phyloP scores from a whole-genome alignment of 371 early-diverging fungal genomes.

The Mucor ambiguus region DNA sequence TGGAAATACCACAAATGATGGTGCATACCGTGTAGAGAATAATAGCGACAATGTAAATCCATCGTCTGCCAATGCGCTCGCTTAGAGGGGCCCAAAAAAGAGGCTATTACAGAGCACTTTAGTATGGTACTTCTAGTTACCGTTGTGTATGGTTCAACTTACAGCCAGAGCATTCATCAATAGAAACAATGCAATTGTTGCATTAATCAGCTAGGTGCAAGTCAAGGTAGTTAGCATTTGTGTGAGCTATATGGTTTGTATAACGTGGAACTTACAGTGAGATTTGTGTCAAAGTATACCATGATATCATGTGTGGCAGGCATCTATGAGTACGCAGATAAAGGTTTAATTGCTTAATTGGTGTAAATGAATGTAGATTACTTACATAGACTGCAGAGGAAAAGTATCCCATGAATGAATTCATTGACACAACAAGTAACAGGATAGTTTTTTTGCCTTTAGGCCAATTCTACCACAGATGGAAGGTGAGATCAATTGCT shows the following conservation, averaged over 20 bases:
- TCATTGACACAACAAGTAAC: slow-evolving; percentile 29
- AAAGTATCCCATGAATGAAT: slow-evolving; percentile 40
- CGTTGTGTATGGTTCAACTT: not conserved
- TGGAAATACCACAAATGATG: slow-evolving; percentile 38
- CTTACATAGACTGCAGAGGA: slow-evolving; percentile 39
- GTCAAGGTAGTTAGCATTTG: not conserved
- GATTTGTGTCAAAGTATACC: slow-evolving; percentile 20
- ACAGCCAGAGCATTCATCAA: slow-evolving; percentile 28
- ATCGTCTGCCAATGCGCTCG: slow-evolving; percentile 39
- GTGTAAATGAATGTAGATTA: not conserved
- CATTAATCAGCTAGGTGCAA: slow-evolving; percentile 14
- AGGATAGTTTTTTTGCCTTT: slow-evolving; percentile 23
- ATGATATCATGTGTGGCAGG: slow-evolving; percentile 41
- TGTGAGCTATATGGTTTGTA: not conserved
- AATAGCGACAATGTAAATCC: slow-evolving; percentile 7
- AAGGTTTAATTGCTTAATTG: not conserved
- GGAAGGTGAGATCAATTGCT: not conserved
- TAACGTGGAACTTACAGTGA: slow-evolving; percentile 15
- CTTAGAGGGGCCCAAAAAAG: slow-evolving; percentile 42
- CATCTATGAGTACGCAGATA: slow-evolving; percentile 24
- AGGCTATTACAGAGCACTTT: slow-evolving; percentile 20
- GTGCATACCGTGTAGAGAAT: slow-evolving; percentile 35
- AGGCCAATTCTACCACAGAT: slow-evolving; percentile 33
- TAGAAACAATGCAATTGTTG: slow-evolving; percentile 22
- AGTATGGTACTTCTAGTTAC: too few species aligned